phyloP scores from a whole-genome alignment of 2,329 filamentous ascomycete species.

The Pseudopithomyces chartarum region DNA sequence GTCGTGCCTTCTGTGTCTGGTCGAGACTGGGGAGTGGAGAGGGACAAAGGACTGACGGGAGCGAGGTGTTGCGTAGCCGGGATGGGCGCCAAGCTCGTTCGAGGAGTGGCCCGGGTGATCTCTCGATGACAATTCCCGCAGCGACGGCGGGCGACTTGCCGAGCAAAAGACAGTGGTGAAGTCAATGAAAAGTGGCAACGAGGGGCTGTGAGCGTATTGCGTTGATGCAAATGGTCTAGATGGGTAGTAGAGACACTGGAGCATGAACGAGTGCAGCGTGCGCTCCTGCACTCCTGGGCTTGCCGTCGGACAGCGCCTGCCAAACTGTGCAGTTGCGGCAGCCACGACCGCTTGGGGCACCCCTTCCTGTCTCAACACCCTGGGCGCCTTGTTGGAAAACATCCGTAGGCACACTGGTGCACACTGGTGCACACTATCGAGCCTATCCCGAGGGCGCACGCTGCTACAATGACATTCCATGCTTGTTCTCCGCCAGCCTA shows the following conservation, averaged over 20 bases:
- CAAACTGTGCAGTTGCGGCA: conserved; percentile 2
- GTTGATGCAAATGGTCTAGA: background rate
- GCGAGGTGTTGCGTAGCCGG: conserved; percentile 5
- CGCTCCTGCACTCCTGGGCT: background rate
- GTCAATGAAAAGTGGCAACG: background rate
- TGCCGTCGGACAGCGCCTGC: conserved; percentile 5
- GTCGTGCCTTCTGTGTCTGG: background rate
- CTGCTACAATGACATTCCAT: background rate
- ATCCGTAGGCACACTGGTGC: background rate
- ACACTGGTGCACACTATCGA: no score
- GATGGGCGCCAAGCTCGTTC: conserved; percentile 5
- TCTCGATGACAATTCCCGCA: conserved; percentile 20
- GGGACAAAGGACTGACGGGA: conserved; percentile 7
- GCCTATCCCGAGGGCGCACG: background rate
- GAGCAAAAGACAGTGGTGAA: conserved; percentile 10
- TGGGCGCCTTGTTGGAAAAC: conserved; percentile 1
- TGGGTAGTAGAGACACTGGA: background rate
- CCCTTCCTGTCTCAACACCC: conserved; percentile 3
- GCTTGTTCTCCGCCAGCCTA: background rate
- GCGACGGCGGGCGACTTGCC: conserved; percentile 11
- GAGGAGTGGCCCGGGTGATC: conserved; percentile 14
- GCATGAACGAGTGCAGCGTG: no score
- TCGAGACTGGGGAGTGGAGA: conserved; percentile 1
- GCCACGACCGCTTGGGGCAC: conserved; percentile 1
- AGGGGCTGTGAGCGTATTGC: background rate